Evolutionary conservation across 2,329 filamentous ascomycete genomes (phyloP), one percentile per base, ranked within the genome.

Genomic region (Hortaea sp.): DNA sequence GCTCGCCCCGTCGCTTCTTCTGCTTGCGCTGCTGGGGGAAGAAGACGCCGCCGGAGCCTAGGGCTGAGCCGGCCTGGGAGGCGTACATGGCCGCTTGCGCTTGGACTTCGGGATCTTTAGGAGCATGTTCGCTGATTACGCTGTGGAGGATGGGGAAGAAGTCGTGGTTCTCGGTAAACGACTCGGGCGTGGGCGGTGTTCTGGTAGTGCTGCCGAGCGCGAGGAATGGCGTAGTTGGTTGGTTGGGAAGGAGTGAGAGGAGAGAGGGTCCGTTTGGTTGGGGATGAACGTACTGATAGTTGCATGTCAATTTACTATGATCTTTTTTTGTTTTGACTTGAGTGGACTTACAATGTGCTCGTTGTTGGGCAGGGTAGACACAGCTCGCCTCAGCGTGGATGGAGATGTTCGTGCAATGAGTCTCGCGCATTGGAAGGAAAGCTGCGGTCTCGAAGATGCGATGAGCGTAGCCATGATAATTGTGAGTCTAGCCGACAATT

Each of bases 21-120:
- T 55, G 49, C 29, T 53, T 56, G 32, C 61, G 61, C 56, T 57
- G 61, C 52, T 50, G 55, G 5, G 68, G 63, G 54, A 74, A 68
- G 53, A 76, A 66, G 29, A 70, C 64, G 29, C 74, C 73, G 10
- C 74, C 73, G 5, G 69, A 69, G 37, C 69, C 72, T 11, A 80
- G 62, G 29, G 71, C 71, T 32, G 75, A 72, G 20, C 78, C 78
- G 4, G 75, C 70, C 2, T 75, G 73, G 2, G 77, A 80, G 5
- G 73, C 73, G 67, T 79, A 81, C 44, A 77, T 75, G 35, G 75
- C 69, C 3, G 78, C 79, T 62, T 81, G 76, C 2, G 73, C 73
- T 50, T 75, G 67, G 7, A 79, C 72, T 13, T 72, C 69, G 0
- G 77, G 76, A 49, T 82, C 79, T 43, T 72, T 59, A 13, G 69